Base-by-base conservation (phyloP, 83 land plant species). In the Larix sibirica region DNA sequence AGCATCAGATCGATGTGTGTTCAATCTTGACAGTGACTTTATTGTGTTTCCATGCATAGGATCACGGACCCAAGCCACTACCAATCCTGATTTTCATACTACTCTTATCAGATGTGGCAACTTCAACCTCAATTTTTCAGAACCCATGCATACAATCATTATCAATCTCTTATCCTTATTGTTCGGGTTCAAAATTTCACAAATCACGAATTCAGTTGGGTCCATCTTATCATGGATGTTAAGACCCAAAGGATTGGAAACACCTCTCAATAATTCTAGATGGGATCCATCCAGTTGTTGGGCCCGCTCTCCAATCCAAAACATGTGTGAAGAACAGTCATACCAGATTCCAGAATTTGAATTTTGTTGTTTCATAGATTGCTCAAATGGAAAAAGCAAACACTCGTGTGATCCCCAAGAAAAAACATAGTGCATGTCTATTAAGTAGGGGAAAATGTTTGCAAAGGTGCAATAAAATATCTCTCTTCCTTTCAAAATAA, bases 221-320 rank as follows among this genome's bases (percentile, higher is more conserved):
- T 28, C 28, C 28, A 28, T 28, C 28, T 28, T 28, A 28, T 28
- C 28, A 28, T 28, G 28, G 28, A 28, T 28, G 28, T 94, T 92
- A 23, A 94, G 83, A 33, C 95, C 96, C 40, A 92, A 77, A 56
- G 96, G 96, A 82, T 94, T 94, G 26, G 92, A 89, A 47, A 94
- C 81, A 6, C 96, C 96, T 63, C 96, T 83, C 62, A 92, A 83
- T 58, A 94, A 94, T 83, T 94, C 96, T n/a, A 94, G 82, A 81
- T 94, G 96, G n/a, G 96, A 95, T 23, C 93, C 94, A 84, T 94
- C 94, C 64, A 92, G 84, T 80, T 94, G 96, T 75, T 93, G 82
- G 40, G 95, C 92, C 50, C 93, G 83, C 89, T 94, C 95, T 4
- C 95, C 95, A 21, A 92, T 82, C 96, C 92, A 92, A 58, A 94